Evolutionary conservation across 345 rosid genomes (phyloP).

Genomic region (Eucalyptus erythrocorys): DNA sequence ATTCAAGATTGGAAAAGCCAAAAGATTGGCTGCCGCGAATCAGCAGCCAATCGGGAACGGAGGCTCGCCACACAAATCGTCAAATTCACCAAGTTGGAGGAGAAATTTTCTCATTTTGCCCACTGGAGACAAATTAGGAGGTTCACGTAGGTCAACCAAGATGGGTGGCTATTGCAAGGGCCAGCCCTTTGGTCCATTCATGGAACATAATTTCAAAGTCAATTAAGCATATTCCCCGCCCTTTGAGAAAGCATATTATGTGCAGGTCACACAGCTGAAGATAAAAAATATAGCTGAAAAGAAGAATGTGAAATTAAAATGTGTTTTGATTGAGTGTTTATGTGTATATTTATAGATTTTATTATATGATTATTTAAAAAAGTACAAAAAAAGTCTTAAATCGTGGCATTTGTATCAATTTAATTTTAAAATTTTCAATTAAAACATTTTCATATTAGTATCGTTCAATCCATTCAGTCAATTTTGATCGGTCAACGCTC

Average conservation of each 20-base stretch:
- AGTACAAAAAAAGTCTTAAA: no score
- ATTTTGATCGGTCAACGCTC: rapidly evolving
- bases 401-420: rapidly evolving
- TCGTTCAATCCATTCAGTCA: rapidly evolving
- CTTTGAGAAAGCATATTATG: neutral
- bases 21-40: neutral
- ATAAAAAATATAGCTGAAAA: neutral
- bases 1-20: neutral
- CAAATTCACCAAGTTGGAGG: neutral
- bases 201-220: neutral
- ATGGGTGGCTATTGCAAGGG: neutral
- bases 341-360: neutral
- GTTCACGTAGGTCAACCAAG: neutral
- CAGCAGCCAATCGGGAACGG: neutral
- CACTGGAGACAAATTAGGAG: neutral
- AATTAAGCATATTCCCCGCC: neutral
- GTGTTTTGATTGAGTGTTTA: neutral
- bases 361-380: neutral
- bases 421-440: no score
- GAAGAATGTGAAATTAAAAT: neutral
- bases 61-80: neutral
- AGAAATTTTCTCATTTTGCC: neutral
- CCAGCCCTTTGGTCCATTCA: neutral
- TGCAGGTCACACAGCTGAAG: neutral
- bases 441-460: rapidly evolving